These are phyloP conservation scores for Prunus mira DNA, from an alignment of 306 rosid species.

Conservation along the genomic window DNA sequence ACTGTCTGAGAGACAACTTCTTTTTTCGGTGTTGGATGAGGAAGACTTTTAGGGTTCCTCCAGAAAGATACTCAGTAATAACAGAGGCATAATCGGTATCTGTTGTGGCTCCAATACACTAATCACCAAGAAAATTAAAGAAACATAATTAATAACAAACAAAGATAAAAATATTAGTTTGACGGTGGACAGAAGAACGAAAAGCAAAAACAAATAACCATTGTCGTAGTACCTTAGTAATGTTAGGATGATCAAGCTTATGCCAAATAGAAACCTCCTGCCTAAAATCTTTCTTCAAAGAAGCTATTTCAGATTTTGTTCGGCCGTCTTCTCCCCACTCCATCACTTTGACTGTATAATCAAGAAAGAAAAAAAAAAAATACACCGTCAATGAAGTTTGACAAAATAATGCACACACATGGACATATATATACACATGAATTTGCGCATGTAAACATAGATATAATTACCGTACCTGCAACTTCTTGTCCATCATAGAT, in stretches of 20 bases:
- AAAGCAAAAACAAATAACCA: not conserved
- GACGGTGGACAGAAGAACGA: too few relatives aligned
- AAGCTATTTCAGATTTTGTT: not conserved
- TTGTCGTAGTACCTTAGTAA: conserved; percentile 6
- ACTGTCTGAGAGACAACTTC: not conserved
- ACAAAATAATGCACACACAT: too few relatives aligned
- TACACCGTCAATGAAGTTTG: too few relatives aligned
- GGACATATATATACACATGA: too few relatives aligned
- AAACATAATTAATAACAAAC: not conserved
- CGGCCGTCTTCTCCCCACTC: not conserved
- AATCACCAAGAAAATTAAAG: not conserved
- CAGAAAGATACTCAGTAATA: not conserved
- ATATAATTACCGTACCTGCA: not conserved
- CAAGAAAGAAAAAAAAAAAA: not conserved
- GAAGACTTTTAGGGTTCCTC: not conserved
- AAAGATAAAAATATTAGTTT: too few relatives aligned
- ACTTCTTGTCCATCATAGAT: not conserved
- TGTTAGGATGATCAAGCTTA: conserved; percentile 20
- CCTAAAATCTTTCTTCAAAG: not conserved
- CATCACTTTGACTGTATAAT: not conserved
- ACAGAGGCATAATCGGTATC: not conserved
- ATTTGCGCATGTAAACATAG: not conserved
- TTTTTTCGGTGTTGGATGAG: not conserved
- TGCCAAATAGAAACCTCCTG: conserved; percentile 14
- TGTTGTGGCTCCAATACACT: conserved; percentile 1